phyloP scores from a whole-genome alignment of 2,329 filamentous ascomycete genomes.

The Colletotrichum theobromicola region DNA sequence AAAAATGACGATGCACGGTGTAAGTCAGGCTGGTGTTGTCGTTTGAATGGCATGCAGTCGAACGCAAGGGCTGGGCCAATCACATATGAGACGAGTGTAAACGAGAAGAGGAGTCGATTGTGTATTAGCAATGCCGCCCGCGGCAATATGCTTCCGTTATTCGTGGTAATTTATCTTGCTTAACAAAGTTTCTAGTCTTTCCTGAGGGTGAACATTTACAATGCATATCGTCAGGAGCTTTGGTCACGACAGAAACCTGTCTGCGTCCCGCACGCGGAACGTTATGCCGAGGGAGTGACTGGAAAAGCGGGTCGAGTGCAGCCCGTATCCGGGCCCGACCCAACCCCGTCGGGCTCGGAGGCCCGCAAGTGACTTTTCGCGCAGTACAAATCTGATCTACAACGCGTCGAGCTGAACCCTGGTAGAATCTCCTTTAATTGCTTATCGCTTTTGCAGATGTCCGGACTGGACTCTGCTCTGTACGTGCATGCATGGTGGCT shows the following conservation, averaged over 20 bases:
- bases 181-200: not conserved
- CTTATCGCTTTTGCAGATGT: not conserved
- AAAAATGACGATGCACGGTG: not conserved
- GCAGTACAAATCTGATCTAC: not conserved
- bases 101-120: not conserved
- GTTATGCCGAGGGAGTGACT: not conserved
- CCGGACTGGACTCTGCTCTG: not conserved
- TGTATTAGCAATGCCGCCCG: not conserved
- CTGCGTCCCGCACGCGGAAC: not conserved
- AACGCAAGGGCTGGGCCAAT: not conserved
- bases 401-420: not conserved
- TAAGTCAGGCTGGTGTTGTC: no score
- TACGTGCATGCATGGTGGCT: not conserved
- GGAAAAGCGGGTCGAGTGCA: not conserved
- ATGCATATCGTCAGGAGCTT: not conserved
- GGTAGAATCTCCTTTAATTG: not conserved
- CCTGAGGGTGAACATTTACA: not conserved
- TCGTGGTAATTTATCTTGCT: not conserved
- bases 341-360: not conserved
- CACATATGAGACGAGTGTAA: not conserved
- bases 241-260: not conserved
- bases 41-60: not conserved
- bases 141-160: not conserved
- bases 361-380: not conserved
- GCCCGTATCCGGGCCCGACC: not conserved